Evolutionary conservation across 257 asterid genomes (phyloP), one percentile per base, ranked within the genome.

Genomic region (Nicotiana benthamiana): DNA sequence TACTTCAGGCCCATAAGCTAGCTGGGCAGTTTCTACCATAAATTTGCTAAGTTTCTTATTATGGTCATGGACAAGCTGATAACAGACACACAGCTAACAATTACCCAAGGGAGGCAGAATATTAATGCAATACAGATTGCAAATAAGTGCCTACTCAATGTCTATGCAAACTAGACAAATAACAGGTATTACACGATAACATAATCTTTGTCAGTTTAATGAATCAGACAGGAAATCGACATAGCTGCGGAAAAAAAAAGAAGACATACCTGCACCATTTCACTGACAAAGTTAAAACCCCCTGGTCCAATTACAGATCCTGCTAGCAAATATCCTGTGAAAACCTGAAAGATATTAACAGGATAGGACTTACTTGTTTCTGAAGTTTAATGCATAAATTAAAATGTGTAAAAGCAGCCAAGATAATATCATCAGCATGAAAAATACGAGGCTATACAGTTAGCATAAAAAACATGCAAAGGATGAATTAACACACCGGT

Each of bases 241-340:
- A 83, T 87, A 93, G 97, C 85, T 93, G 97, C 84, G 90, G 5
- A 32, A 32, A 30, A 4, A 28, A 1, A 28, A 28, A 28, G 5
- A 32, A 32, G 60, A 81, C 93, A 83, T 87, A 93, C 97, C 85
- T 93, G 97, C 84, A 93, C 97, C 94, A 93, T 89, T 89, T 93
- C 97, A 82, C 94, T 91, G 81, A 93, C 95, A 86, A 93, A 82
- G 84, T 89, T 89, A 80, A 93, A 90, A 80, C 97, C 94, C 83
- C 97, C 97, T 22, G 97, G 97, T 78, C 97, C 97, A 80, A 93
- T 88, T 72, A 89, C 61, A 87, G 97, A 90, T 85, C 97, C 97
- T 62, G 97, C 95, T 56, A 93, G 87, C 89, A 93, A 80, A 85
- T 93, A 92, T 79, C 97, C 97, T 65, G 97, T 90, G 84, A 93